Percentiles rank a stretch among this genome's conserved stretches.
Conservation (phyloP, 1,284 basidiomycete genomes). For the Fomitopsis betulina region DNA sequence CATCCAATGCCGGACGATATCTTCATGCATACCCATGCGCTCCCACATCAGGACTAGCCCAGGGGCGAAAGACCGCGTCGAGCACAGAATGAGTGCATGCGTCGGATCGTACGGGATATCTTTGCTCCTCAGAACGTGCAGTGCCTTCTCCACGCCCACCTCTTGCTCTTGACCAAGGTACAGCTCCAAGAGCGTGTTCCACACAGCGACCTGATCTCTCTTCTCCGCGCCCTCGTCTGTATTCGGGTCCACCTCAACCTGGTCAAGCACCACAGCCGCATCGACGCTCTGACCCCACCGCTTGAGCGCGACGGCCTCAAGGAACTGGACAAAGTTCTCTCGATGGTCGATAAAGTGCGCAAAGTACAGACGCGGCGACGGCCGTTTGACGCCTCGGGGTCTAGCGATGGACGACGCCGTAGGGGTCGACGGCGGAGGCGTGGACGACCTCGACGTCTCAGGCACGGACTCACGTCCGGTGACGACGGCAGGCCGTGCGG, state of each 20-base stretch:
- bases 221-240: slow-evolving; percentile 53
- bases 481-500: slow-evolving; percentile 34
- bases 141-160: slow-evolving; percentile 53
- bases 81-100: slow-evolving; percentile 92
- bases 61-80: slow-evolving; percentile 74
- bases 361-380: slow-evolving; percentile 87
- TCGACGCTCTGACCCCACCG: slow-evolving; percentile 82
- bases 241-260: slow-evolving; percentile 21
- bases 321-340: slow-evolving; percentile 78
- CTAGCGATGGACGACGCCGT: slow-evolving; percentile 17
- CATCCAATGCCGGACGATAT: slow-evolving; percentile 91
- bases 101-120: slow-evolving; percentile 82
- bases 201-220: slow-evolving; percentile 81
- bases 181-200: slow-evolving; percentile 95
- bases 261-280: not conserved
- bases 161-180: slow-evolving; percentile 58
- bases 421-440: slow-evolving; percentile 26
- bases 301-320: slow-evolving; percentile 81
- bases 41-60: slow-evolving; percentile 93
- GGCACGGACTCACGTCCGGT: slow-evolving; percentile 32
- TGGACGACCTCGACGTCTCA: slow-evolving; percentile 26
- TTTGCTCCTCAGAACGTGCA: slow-evolving; percentile 60
- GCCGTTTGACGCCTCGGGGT: slow-evolving; percentile 43
- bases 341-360: slow-evolving; percentile 93
- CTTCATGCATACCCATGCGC: slow-evolving; percentile 93